These are phyloP conservation scores for Diplodia corticola DNA, from an alignment of 2,329 filamentous ascomycete genomes.

Conservation along the genomic window DNA sequence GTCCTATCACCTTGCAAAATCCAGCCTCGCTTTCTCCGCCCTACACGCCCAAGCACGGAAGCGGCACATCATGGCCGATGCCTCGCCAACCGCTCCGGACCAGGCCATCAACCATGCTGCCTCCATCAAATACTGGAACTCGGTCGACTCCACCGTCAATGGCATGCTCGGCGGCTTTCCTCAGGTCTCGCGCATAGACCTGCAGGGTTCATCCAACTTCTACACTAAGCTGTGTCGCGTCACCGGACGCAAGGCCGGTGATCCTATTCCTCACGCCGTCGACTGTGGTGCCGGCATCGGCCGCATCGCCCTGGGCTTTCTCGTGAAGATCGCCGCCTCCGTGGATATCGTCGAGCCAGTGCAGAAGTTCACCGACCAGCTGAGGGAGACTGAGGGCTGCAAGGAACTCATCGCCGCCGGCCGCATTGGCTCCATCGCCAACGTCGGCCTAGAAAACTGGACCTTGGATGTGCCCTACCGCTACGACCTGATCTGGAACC, in stretches of 20 bases:
- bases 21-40: neutral
- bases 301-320: slow-evolving; percentile 73
- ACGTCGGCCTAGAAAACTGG: slow-evolving; percentile 75
- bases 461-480: slow-evolving; percentile 36
- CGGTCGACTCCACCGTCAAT: slow-evolving; percentile 56
- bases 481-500: slow-evolving; percentile 85
- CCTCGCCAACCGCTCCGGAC: slow-evolving; percentile 36
- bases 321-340: slow-evolving; percentile 66
- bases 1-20: slow-evolving; percentile 7
- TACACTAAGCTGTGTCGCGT: slow-evolving; percentile 62
- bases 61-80: slow-evolving; percentile 6
- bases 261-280: slow-evolving; percentile 43
- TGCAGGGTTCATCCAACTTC: slow-evolving; percentile 70
- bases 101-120: slow-evolving; percentile 47
- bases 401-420: slow-evolving; percentile 42
- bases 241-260: slow-evolving; percentile 27
- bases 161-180: slow-evolving; percentile 80
- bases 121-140: slow-evolving; percentile 54
- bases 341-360: slow-evolving; percentile 88
- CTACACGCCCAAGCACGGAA: neutral
- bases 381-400: slow-evolving; percentile 45
- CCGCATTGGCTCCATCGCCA: slow-evolving; percentile 65
- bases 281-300: slow-evolving; percentile 75
- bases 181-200: slow-evolving; percentile 67
- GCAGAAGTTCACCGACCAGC: slow-evolving; percentile 69